Percentiles rank a stretch among this genome's conserved stretches.
phyloP scores from a whole-genome alignment of 2,329 filamentous ascomycete species.

The Exophiala sp. region DNA sequence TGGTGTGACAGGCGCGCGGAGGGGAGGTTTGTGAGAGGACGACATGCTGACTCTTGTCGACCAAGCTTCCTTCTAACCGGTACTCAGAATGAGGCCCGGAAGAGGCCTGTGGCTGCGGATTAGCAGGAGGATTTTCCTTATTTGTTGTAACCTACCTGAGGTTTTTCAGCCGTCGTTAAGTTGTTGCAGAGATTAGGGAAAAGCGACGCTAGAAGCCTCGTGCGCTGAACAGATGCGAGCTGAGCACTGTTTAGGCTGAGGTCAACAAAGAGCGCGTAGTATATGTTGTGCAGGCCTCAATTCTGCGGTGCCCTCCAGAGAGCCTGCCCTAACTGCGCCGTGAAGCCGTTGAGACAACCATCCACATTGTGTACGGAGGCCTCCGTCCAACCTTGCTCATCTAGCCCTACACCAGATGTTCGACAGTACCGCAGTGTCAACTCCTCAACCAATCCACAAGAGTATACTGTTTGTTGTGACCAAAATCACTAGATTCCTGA shows the following conservation, averaged over 20 bases:
- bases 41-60: conserved; percentile 10
- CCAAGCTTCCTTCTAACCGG: neutral
- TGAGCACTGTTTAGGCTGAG: neutral
- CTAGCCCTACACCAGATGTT: neutral
- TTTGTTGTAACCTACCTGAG: neutral
- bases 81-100: neutral
- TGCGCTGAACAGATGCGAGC: neutral
- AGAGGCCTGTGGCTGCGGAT: neutral
- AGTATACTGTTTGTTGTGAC: conserved; percentile 15
- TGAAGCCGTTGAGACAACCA: neutral
- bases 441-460: neutral
- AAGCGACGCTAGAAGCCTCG: neutral
- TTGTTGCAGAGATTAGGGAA: neutral
- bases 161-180: neutral
- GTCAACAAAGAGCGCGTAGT: neutral
- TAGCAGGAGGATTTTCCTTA: neutral
- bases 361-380: neutral
- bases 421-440: neutral
- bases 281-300: neutral
- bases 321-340: neutral
- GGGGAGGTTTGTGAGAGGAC: conserved; percentile 9
- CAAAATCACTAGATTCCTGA: conserved; percentile 5
- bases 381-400: neutral
- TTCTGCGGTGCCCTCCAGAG: conserved; percentile 1
- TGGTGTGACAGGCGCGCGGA: neutral